These are phyloP conservation scores for Macadamia integrifolia DNA, from an alignment of 164 flowering plant species.

Conservation along the genomic window DNA sequence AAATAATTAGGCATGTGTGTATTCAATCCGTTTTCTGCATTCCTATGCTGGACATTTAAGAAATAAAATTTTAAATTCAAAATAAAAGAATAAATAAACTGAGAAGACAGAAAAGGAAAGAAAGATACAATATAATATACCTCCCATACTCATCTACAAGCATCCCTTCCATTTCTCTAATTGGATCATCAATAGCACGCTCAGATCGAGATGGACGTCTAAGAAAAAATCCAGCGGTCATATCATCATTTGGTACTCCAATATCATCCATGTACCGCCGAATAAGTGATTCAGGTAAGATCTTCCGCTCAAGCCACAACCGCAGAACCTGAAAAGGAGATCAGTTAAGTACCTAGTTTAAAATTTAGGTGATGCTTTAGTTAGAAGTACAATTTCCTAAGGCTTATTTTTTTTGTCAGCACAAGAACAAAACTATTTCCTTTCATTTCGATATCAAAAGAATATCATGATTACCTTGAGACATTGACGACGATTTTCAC, in stretches of 20 bases:
- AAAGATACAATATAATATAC: slow-evolving; percentile 27
- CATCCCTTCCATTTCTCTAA: slow-evolving; percentile 99
- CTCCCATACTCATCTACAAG: slow-evolving; percentile 98
- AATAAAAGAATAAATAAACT: too few species aligned
- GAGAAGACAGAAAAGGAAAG: neutral
- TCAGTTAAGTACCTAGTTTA: too few species aligned
- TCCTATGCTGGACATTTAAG: too few species aligned
- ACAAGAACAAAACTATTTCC: neutral
- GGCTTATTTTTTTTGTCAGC: neutral
- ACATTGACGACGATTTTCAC: slow-evolving; percentile 97
- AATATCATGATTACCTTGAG: slow-evolving; percentile 48
- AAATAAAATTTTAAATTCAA: too few species aligned
- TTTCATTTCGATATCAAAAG: too few species aligned
- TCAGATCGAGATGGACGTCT: slow-evolving; percentile 90
- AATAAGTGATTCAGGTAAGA: slow-evolving; percentile 77
- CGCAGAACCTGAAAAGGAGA: slow-evolving; percentile 62
- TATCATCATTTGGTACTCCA: slow-evolving; percentile 69
- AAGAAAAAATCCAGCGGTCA: slow-evolving; percentile 41
- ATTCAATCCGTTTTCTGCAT: too few species aligned
- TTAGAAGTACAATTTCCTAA: neutral
- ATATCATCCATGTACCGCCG: slow-evolving; percentile 81
- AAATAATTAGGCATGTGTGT: too few species aligned
- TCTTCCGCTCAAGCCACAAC: slow-evolving; percentile 95
- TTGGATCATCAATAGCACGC: slow-evolving; percentile 94
- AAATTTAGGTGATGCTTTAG: neutral